Percentiles rank a stretch among this genome's conserved stretches.
Evolutionary conservation across 1,284 basidiomycete genomes (phyloP).

Genomic region (Moesziomyces parantarcticus): DNA sequence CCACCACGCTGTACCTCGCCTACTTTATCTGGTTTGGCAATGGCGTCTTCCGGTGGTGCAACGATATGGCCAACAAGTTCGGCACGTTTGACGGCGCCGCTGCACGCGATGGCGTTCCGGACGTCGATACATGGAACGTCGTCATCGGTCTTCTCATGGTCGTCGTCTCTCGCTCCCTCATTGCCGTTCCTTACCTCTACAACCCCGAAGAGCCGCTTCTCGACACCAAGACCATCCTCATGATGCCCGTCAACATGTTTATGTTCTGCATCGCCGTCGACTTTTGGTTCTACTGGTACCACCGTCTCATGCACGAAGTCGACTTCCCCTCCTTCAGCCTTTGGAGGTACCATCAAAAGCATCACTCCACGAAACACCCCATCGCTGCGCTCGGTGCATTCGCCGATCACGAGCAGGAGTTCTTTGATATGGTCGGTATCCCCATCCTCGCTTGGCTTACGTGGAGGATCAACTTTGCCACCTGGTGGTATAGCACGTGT

Average conservation of each 20-base stretch:
- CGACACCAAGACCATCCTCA: constrained; percentile 11
- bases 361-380: constrained; percentile 63
- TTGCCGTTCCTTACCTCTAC: constrained; percentile 40
- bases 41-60: constrained; percentile 18
- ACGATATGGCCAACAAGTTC: constrained; percentile 35
- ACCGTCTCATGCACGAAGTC: constrained; percentile 58
- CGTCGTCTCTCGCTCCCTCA: constrained; percentile 21
- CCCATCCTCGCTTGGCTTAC: constrained; percentile 52
- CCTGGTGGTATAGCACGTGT: constrained; percentile 32
- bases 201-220: constrained; percentile 17
- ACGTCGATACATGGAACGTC: constrained; percentile 28
- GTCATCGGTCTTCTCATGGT: constrained; percentile 36
- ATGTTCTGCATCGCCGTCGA: constrained; percentile 43
- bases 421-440: constrained; percentile 55
- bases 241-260: constrained; percentile 43
- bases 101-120: constrained; percentile 55
- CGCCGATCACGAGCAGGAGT: constrained; percentile 59
- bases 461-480: constrained; percentile 48
- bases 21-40: constrained; percentile 29
- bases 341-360: constrained; percentile 52
- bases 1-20: constrained; percentile 21
- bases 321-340: constrained; percentile 3
- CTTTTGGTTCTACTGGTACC: constrained; percentile 64
- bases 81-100: constrained; percentile 56
- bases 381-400: constrained; percentile 52